A percentile compares a stretch with the other conserved stretches of the same genome.
Evolutionary conservation across 2,329 filamentous ascomycete species (phyloP).

Genomic region (Colletotrichum higginsianum): DNA sequence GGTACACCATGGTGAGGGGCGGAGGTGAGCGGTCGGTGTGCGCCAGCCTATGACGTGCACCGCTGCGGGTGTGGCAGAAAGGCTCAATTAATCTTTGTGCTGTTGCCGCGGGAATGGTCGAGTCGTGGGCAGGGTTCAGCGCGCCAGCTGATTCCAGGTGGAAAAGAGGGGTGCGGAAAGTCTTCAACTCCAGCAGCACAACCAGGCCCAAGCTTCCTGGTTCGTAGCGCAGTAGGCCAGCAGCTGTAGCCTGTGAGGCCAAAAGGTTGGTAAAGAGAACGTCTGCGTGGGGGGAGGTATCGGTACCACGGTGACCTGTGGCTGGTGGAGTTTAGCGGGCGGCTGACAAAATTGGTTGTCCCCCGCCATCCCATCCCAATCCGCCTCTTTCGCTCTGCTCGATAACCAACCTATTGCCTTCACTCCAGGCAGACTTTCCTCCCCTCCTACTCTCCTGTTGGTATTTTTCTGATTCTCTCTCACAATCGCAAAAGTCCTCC

Average conservation of each 20-base stretch:
- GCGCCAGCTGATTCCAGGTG: slow-evolving; percentile 34
- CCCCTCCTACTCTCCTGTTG: slow-evolving; percentile 21
- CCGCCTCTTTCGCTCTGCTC: slow-evolving; percentile 40
- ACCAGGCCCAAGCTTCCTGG: slow-evolving; percentile 16
- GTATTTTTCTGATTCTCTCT: slow-evolving; percentile 20
- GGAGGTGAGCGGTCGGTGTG: slow-evolving; percentile 19
- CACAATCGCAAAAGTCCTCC: slow-evolving; percentile 27
- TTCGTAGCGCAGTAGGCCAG: background rate
- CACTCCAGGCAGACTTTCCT: slow-evolving; percentile 40
- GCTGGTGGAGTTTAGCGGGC: slow-evolving; percentile 43
- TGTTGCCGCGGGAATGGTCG: slow-evolving; percentile 20
- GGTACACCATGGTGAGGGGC: background rate
- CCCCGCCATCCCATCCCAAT: slow-evolving; percentile 42
- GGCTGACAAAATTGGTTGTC: slow-evolving; percentile 45
- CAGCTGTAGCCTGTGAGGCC: background rate
- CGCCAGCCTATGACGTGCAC: slow-evolving; percentile 30
- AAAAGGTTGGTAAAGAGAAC: slow-evolving; percentile 17
- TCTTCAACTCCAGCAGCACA: slow-evolving; percentile 9
- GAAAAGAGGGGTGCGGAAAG: slow-evolving; percentile 38
- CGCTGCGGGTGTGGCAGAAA: slow-evolving; percentile 13
- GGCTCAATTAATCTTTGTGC: slow-evolving; percentile 13
- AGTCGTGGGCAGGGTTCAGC: slow-evolving; percentile 31
- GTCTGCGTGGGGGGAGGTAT: slow-evolving; percentile 28
- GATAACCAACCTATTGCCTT: slow-evolving; percentile 41
- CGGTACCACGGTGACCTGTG: slow-evolving; percentile 37